A percentile compares a stretch with the other conserved stretches of the same genome.
Evolutionary conservation across 352 stramenopile genomes (phyloP).

Genomic region (Phytophthora boehmeriae): DNA sequence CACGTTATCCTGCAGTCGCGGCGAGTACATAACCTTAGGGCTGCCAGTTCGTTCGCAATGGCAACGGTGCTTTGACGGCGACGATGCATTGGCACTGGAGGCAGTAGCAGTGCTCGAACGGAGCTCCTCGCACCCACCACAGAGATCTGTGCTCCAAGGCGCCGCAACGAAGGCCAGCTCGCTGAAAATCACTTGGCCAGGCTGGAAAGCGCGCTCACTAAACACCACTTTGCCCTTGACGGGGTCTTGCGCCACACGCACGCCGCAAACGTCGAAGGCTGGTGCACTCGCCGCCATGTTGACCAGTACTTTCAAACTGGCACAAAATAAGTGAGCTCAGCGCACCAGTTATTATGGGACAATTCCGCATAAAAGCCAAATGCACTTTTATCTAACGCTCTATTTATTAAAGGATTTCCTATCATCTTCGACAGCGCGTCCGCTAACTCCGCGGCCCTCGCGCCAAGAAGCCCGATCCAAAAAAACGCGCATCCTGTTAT

Average conservation of each 20-base stretch:
- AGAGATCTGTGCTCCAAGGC: constrained; percentile 71
- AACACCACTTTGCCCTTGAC: constrained; percentile 71
- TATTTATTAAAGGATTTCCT: constrained; percentile 41
- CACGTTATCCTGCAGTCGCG: constrained; percentile 45
- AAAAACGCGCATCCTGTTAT: constrained; percentile 25
- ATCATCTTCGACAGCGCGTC: constrained; percentile 10
- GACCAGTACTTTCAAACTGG: background rate
- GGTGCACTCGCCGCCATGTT: constrained; percentile 51
- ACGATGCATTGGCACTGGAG: constrained; percentile 9
- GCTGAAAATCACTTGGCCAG: constrained; percentile 76
- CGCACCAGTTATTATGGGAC: no score
- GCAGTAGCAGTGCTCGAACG: constrained; percentile 25
- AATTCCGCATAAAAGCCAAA: constrained; percentile 2
- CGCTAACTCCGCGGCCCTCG: background rate
- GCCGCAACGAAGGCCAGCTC: constrained; percentile 78
- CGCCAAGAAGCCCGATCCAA: constrained; percentile 19
- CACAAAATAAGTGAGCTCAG: constrained; percentile 2
- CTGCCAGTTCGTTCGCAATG: constrained; percentile 37
- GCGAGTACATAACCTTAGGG: constrained; percentile 49
- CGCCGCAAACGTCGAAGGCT: constrained; percentile 56
- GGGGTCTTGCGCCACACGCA: constrained; percentile 53
- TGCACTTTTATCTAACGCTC: constrained; percentile 44
- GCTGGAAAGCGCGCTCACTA: constrained; percentile 52
- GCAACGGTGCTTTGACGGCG: constrained; percentile 35
- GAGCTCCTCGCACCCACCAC: constrained; percentile 57